Evolutionary conservation across 2,329 filamentous ascomycete genomes (phyloP), one percentile per base, ranked within the genome.

Genomic region (Ophiosphaerella narmari): DNA sequence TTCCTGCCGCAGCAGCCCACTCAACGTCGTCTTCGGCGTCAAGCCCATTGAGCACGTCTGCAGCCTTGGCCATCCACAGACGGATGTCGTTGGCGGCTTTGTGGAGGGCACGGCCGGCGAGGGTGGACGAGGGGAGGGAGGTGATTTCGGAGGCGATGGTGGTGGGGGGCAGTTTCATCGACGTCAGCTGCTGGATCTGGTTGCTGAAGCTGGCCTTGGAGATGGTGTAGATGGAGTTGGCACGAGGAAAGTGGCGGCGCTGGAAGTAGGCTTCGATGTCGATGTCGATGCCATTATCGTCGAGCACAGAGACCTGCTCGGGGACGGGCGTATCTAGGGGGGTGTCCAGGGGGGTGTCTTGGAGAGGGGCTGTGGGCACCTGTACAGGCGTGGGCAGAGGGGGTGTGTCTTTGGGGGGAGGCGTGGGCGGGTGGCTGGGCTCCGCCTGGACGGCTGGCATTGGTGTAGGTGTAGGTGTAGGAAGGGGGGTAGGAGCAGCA

Each of bases 21-120:
- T 97, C 93, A 13, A 97, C 91, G 68, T 99, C 94, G 71, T 97
- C 94, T 56, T 97, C 93, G 45, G 92, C 91, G 71, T 97, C 91
- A 36, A 99, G 78, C 5, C 92, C 92, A 46, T 84, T 84, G 45
- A 99, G 86, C 29, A 97, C 92, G 64, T 96, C 91, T 0, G 88
- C 88, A 0, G 93, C 93, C 72, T 97, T 97, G 57, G 84, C 83
- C 67, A 97, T 96, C 94, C 94, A 99, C 65, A 88, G 87, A 56
- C 88, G 84, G 59, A 99, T 97, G 73, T 97, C 92, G 54, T 95
- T 90, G 4, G 92, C 91, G 9, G 93, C 91, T 60, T 90, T 89
- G 58, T 90, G 88, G 46, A 97, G 81, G 0, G 91, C 91, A 52
- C 85, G 88, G 8, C 91, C 86, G 23, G 93, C 94, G n/a, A 87